Percentiles rank a stretch among this genome's conserved stretches.
Evolutionary conservation across 169 alveolate species (phyloP).

Genomic region (Toxoplasma gondii): DNA sequence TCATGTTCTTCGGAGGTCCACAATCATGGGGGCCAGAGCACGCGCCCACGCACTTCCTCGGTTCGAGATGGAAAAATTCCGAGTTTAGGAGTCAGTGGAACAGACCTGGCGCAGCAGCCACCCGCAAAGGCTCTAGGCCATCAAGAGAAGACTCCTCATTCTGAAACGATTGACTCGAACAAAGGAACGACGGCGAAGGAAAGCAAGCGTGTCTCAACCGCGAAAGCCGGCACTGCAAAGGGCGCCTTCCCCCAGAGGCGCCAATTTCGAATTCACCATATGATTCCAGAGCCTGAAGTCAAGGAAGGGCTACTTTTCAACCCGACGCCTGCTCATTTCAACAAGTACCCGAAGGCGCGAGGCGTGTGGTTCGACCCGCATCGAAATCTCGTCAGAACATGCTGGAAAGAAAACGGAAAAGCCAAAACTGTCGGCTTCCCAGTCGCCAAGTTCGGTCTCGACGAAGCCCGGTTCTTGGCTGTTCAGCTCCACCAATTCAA

Average conservation of each 20-base stretch:
- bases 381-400: slow-evolving; percentile 61
- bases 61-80: no score
- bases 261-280: slow-evolving; percentile 55
- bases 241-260: background rate
- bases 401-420: slow-evolving; percentile 67
- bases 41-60: no score
- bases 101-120: no score
- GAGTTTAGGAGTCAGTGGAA: no score
- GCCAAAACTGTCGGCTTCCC: slow-evolving; percentile 64
- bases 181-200: background rate
- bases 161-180: no score
- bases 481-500: slow-evolving; percentile 56
- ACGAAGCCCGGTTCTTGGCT: slow-evolving; percentile 58
- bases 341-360: slow-evolving; percentile 52
- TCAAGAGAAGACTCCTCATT: no score
- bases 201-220: background rate
- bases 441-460: slow-evolving; percentile 64
- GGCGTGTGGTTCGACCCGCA: slow-evolving; percentile 67
- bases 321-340: slow-evolving; percentile 62
- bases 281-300: slow-evolving; percentile 57
- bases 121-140: no score
- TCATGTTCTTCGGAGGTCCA: no score
- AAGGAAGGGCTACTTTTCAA: slow-evolving; percentile 52
- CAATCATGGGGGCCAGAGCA: no score
- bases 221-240: background rate